Conservation (phyloP, 2,329 filamentous ascomycete species). For the Cladosporium sp. region DNA sequence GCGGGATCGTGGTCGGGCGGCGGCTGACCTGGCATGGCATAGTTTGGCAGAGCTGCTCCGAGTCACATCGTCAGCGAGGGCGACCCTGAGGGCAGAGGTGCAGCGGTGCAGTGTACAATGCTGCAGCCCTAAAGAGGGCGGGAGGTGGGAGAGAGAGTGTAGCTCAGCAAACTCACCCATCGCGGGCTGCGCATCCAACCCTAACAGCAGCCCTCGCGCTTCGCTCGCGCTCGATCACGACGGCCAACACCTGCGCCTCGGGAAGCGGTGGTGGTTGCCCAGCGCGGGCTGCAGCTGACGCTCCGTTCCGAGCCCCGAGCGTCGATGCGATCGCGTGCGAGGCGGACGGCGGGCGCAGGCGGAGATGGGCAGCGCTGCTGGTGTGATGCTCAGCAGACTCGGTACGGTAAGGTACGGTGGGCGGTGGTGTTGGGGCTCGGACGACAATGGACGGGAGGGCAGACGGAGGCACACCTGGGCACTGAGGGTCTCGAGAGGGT, state of each 20-base stretch:
- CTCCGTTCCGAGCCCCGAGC: not conserved
- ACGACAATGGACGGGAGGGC: not conserved
- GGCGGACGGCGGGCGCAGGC: no score
- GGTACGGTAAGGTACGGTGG: no score
- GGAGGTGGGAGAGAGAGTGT: not conserved
- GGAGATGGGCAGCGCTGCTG: no score
- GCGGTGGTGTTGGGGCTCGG: no score
- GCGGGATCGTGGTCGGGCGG: constrained; percentile 3
- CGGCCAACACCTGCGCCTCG: not conserved
- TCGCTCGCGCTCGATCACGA: not conserved
- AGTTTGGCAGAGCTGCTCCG: constrained; percentile 4
- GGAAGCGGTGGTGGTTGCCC: not conserved
- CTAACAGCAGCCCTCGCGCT: not conserved
- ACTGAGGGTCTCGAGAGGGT: not conserved
- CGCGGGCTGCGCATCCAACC: not conserved
- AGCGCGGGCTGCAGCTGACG: not conserved
- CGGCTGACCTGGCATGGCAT: constrained; percentile 5
- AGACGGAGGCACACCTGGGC: not conserved
- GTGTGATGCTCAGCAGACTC: no score
- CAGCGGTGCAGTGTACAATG: not conserved
- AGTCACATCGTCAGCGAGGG: constrained; percentile 4
- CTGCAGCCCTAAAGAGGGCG: not conserved
- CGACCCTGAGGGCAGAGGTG: not conserved
- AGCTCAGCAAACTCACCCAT: not conserved
- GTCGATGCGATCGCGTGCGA: not conserved